These are phyloP conservation scores for Penicillium sp. DNA, from an alignment of 2,329 filamentous ascomycete genomes.

Conservation along the genomic window DNA sequence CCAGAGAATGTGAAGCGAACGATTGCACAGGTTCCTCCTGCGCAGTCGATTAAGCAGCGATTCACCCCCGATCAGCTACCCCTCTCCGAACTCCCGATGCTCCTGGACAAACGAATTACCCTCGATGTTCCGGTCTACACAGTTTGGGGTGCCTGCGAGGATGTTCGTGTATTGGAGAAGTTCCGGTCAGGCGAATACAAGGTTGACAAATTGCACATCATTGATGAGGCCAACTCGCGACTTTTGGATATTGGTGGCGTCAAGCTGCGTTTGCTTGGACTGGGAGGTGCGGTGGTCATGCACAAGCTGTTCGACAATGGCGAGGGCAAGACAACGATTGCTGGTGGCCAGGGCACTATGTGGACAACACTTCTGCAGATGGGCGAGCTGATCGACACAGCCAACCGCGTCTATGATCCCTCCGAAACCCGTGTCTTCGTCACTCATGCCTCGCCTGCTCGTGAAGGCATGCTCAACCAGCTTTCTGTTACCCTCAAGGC, in stretches of 20 bases:
- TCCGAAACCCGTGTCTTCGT: conserved; percentile 96
- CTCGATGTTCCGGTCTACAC: conserved; percentile 97
- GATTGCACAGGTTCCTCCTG: conserved; percentile 66
- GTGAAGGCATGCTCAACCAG: conserved; percentile 95
- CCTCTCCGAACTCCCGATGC: conserved; percentile 85
- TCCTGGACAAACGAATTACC: conserved; percentile 83
- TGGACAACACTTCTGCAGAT: conserved; percentile 98
- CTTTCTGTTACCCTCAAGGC: conserved; percentile 95
- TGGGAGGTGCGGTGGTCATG: conserved; percentile 97
- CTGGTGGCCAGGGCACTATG: conserved; percentile 97
- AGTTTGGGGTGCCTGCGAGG: conserved; percentile 98
- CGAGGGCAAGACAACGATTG: conserved; percentile 95
- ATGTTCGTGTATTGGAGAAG: conserved; percentile 95
- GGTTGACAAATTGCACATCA: conserved; percentile 94
- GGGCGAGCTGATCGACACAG: conserved; percentile 96
- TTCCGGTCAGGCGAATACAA: conserved; percentile 98
- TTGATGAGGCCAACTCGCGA: conserved; percentile 95
- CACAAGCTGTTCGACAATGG: conserved; percentile 99
- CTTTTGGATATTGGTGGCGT: conserved; percentile 92
- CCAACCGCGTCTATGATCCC: conserved; percentile 96
- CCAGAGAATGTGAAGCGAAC: conserved; percentile 68
- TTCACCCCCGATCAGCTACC: conserved; percentile 79
- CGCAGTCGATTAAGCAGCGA: conserved; percentile 72
- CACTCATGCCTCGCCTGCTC: conserved; percentile 92
- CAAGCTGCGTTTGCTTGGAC: conserved; percentile 87